phyloP scores from a whole-genome alignment of 1,284 basidiomycete species.

The Lentinula novae-zelandiae region DNA sequence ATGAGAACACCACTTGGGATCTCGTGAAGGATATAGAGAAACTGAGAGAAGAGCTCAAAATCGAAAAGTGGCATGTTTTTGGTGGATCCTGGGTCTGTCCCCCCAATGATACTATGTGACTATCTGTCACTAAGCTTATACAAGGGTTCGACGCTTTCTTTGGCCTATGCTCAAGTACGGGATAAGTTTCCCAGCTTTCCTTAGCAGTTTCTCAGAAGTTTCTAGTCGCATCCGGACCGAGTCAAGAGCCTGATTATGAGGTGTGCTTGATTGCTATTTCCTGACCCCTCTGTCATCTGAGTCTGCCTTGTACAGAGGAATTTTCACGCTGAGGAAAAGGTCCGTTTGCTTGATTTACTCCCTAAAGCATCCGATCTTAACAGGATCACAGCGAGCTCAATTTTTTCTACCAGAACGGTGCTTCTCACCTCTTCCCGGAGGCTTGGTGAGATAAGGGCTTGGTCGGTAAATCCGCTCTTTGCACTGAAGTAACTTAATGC shows the following conservation, averaged over 20 bases:
- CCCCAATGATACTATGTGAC: not conserved
- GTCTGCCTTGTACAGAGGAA: slow-evolving; percentile 52
- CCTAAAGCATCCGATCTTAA: not conserved
- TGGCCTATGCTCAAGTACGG: slow-evolving; percentile 83
- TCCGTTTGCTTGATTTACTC: slow-evolving; percentile 21
- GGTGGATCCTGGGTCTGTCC: slow-evolving; percentile 79
- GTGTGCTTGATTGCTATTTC: slow-evolving; percentile 30
- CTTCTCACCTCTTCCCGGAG: slow-evolving; percentile 83
- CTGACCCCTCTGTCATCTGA: not conserved
- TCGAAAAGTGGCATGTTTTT: slow-evolving; percentile 91
- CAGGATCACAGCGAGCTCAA: slow-evolving; percentile 62
- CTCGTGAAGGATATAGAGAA: slow-evolving; percentile 88
- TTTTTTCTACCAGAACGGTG: slow-evolving; percentile 91
- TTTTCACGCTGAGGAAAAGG: slow-evolving; percentile 84
- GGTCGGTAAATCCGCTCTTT: not conserved
- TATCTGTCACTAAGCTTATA: not conserved
- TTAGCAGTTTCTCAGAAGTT: not conserved
- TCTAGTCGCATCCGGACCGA: slow-evolving; percentile 73
- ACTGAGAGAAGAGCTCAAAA: slow-evolving; percentile 66
- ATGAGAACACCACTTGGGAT: slow-evolving; percentile 94
- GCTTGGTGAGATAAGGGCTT: slow-evolving; percentile 55
- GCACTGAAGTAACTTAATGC: slow-evolving; percentile 8
- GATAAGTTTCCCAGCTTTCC: not conserved
- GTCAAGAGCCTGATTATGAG: slow-evolving; percentile 83
- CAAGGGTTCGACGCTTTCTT: slow-evolving; percentile 86